These are phyloP conservation scores for Angomonas ambiguus DNA, from an alignment of 208 protist species.

Conservation along the genomic window DNA sequence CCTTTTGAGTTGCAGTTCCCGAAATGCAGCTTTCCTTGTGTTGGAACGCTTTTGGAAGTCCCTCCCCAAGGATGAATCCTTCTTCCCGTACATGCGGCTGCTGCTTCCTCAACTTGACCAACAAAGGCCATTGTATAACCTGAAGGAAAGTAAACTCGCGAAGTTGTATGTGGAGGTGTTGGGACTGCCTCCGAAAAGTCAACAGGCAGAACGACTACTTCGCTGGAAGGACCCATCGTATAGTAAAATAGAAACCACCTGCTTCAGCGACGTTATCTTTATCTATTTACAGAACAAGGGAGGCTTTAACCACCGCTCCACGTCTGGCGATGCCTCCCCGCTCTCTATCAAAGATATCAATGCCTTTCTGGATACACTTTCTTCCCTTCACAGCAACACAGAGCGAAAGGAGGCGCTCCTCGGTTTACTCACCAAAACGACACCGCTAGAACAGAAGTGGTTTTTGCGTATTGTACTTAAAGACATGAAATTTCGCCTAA, in stretches of 20 bases:
- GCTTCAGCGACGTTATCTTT: slow-evolving; percentile 50
- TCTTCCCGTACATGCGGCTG: slow-evolving; percentile 64
- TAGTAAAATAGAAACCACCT: slow-evolving; percentile 18
- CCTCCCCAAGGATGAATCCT: slow-evolving; percentile 19
- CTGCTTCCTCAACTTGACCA: slow-evolving; percentile 50
- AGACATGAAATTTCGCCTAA: slow-evolving; percentile 43
- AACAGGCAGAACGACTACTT: slow-evolving; percentile 29
- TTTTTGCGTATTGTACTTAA: slow-evolving; percentile 63
- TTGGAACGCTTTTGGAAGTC: slow-evolving; percentile 18
- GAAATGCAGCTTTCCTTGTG: slow-evolving; percentile 1
- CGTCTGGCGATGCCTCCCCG: not conserved
- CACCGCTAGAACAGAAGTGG: slow-evolving; percentile 61
- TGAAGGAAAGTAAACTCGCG: slow-evolving; percentile 59
- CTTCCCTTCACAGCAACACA: not conserved
- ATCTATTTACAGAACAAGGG: slow-evolving; percentile 29
- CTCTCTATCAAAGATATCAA: slow-evolving; percentile 41
- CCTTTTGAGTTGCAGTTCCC: slow-evolving; percentile 4
- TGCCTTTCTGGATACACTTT: slow-evolving; percentile 23
- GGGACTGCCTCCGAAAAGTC: slow-evolving; percentile 18
- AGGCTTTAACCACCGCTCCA: slow-evolving; percentile 11
- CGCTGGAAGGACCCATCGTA: slow-evolving; percentile 48
- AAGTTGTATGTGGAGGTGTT: slow-evolving; percentile 55
- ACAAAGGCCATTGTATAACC: slow-evolving; percentile 33
- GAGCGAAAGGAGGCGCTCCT: slow-evolving; percentile 26
- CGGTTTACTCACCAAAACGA: slow-evolving; percentile 23